Conservation (phyloP, 257 asterid genomes). For the Datura wrightii region DNA sequence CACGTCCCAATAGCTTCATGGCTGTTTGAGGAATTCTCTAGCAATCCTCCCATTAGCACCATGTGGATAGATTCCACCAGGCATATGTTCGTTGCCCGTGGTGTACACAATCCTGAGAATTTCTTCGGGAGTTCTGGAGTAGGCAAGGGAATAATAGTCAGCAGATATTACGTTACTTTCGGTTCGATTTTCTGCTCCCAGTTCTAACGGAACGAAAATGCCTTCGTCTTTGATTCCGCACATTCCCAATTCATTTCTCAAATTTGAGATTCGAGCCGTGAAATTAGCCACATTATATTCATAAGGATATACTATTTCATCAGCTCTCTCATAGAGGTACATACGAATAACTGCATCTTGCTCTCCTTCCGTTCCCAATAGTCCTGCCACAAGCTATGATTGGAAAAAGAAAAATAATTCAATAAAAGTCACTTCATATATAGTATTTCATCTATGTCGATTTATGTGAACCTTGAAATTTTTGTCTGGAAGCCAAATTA, state of each 20-base stretch:
- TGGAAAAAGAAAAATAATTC: not conserved
- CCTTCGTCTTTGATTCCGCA: conserved; percentile 62
- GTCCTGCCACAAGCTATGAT: conserved; percentile 50
- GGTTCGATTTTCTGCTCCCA: conserved; percentile 49
- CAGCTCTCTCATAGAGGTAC: conserved; percentile 47
- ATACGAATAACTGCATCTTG: conserved; percentile 60
- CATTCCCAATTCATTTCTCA: conserved; percentile 47
- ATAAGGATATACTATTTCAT: conserved; percentile 45
- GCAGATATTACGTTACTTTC: conserved; percentile 53
- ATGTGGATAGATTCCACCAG: conserved; percentile 52
- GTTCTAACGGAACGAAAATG: conserved; percentile 38
- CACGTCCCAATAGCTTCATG: not conserved
- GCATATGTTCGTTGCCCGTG: conserved; percentile 44
- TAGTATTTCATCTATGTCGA: not conserved
- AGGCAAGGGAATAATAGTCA: conserved; percentile 48
- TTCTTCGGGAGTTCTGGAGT: conserved; percentile 46
- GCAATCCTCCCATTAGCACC: conserved; percentile 63
- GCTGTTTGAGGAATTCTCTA: not conserved
- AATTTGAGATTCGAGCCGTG: conserved; percentile 43
- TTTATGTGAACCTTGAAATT: not conserved
- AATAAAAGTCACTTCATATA: not conserved
- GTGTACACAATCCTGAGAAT: conserved; percentile 44
- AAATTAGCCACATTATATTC: conserved; percentile 48
- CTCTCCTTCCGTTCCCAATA: conserved; percentile 53
- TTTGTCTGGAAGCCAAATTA: not conserved